Base-by-base conservation (phyloP, 805 yeast genomes). In the Candida hispaniensis region DNA sequence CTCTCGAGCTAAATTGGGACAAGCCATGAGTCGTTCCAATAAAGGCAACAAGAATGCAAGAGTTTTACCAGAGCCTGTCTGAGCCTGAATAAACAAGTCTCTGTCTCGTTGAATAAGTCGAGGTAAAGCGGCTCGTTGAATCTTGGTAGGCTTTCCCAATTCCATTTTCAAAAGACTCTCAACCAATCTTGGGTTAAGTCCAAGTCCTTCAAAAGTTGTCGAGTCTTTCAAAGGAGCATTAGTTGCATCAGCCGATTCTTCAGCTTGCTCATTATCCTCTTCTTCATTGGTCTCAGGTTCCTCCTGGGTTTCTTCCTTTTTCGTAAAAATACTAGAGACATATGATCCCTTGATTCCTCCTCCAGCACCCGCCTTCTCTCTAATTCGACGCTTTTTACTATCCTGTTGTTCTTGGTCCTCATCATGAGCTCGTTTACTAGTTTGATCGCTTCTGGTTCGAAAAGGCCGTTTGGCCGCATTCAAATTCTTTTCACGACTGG, bases 61-160 rank as follows among this genome's bases (percentile, higher is more conserved):
- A 0, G 99, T 91, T 56, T 91, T 91, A 56, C 99, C 99, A 0
- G 97, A 86, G 35, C 99, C 99, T 0, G 99, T 91, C 58, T 93
- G 96, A 0, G 99, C 95, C 51, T 85, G 93, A 29, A 91, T 79
- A 46, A 91, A 79, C 39, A 85, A 60, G 56, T 91, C 98, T 18
- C 63, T 57, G 13, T 66, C 59, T 6, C 52, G 47, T 9, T 56
- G 47, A 5, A 70, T 46, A 17, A 74, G 53, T 34, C 64, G 62
- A 13, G 97, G 94, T 7, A 85, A 62, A 0, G 79, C 91, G 5
- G 78, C 59, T 44, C 82, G 68, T 58, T 91, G 99, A 45, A 91
- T 82, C 46, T 72, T 73, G 0, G 98, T 93, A 2, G 99, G 98
- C 4, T 51, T 44, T 3, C 38, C 40, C 24, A 63, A 42, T 18